Conservation (phyloP, 192 early-diverging fungal species). For the Geranomyces variabilis region DNA sequence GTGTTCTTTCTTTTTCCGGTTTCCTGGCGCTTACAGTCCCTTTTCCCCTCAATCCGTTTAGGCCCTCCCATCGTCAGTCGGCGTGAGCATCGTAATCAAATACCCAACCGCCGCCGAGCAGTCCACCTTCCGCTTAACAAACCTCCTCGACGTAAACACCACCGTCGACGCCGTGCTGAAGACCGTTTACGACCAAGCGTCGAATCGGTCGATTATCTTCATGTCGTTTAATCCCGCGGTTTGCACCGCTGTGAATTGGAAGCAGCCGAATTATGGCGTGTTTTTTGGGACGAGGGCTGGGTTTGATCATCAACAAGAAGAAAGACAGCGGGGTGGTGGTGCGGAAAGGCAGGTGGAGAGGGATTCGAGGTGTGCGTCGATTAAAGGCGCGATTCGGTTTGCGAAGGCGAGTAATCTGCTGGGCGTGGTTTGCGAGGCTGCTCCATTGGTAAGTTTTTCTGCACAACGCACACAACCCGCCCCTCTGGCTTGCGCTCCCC, state of each 20-base stretch:
- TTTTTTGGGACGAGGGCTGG: slow-evolving; percentile 91
- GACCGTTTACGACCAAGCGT: slow-evolving; percentile 78
- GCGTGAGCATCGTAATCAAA: slow-evolving; percentile 85
- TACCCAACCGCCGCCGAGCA: slow-evolving; percentile 78
- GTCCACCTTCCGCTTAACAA: slow-evolving; percentile 51
- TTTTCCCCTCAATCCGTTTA: slow-evolving; percentile 22
- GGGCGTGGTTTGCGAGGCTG: slow-evolving; percentile 89
- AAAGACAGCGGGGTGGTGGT: background rate
- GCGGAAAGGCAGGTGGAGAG: slow-evolving; percentile 29
- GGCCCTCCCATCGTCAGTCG: slow-evolving; percentile 71
- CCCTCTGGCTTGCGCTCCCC: background rate
- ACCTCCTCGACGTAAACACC: slow-evolving; percentile 74
- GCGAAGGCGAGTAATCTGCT: slow-evolving; percentile 89
- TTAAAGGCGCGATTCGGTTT: slow-evolving; percentile 96
- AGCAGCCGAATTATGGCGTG: slow-evolving; percentile 97
- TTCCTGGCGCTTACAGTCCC: too few species aligned
- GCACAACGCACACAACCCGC: too few species aligned
- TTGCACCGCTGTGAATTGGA: slow-evolving; percentile 97
- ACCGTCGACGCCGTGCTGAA: slow-evolving; percentile 89
- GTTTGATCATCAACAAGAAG: slow-evolving; percentile 42
- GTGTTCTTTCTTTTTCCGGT: too few species aligned
- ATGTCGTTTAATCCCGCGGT: slow-evolving; percentile 88
- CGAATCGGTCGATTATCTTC: slow-evolving; percentile 71
- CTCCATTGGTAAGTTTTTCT: slow-evolving; percentile 83
- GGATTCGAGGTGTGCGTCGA: slow-evolving; percentile 57